Conservation (phyloP, 257 asterid genomes). For the Petunia secreta region DNA sequence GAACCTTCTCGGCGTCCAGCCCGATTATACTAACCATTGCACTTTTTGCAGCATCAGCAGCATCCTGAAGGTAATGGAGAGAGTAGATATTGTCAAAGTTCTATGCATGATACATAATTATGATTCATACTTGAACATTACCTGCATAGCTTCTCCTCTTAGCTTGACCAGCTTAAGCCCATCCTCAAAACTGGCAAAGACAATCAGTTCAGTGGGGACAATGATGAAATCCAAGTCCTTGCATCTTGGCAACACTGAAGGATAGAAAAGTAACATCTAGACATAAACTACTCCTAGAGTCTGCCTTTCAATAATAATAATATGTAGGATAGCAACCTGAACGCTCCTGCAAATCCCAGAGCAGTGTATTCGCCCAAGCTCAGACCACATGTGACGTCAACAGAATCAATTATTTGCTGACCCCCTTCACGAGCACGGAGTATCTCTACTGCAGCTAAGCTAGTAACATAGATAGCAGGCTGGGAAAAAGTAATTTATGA, state of each 20-base stretch:
- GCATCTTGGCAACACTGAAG: background rate
- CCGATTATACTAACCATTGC: slow-evolving; percentile 98
- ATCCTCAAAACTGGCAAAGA: slow-evolving; percentile 78
- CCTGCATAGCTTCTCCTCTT: slow-evolving; percentile 97
- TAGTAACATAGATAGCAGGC: slow-evolving; percentile 97
- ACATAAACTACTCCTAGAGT: background rate
- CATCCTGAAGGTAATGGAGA: slow-evolving; percentile 57
- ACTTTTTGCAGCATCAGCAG: slow-evolving; percentile 94
- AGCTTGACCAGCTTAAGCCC: slow-evolving; percentile 95
- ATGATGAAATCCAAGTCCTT: background rate
- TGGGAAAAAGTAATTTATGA: slow-evolving; percentile 38
- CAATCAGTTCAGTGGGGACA: slow-evolving; percentile 28
- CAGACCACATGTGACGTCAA: slow-evolving; percentile 92
- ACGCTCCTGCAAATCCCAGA: slow-evolving; percentile 96
- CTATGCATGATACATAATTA: background rate
- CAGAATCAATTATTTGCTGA: slow-evolving; percentile 83
- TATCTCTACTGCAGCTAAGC: slow-evolving; percentile 98
- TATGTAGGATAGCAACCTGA: slow-evolving; percentile 58
- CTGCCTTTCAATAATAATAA: background rate
- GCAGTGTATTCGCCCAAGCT: slow-evolving; percentile 99
- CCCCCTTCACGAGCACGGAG: slow-evolving; percentile 97
- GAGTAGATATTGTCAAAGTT: background rate
- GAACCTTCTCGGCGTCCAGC: slow-evolving; percentile 91
- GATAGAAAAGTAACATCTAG: background rate
- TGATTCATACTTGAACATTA: slow-evolving; percentile 26